Evolutionary conservation across 2,329 filamentous ascomycete species (phyloP), one percentile per base, ranked within the genome.

Genomic region (Cladosporium sp.): DNA sequence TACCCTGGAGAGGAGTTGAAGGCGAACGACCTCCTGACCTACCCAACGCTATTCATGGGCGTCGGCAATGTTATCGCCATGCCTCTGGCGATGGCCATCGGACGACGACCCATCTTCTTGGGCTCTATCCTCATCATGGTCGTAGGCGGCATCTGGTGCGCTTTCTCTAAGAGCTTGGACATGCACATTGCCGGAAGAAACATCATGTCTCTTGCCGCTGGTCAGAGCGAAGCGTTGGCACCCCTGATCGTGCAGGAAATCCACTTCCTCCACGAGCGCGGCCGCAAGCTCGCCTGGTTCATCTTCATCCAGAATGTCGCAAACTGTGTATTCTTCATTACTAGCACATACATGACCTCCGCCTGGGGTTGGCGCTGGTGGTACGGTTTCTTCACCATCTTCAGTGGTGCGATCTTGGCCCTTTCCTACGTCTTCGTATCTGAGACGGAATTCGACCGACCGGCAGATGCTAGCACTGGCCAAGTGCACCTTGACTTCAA

Each of bases 391-490:
- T 58, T 58, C 38, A 51, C 55, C 21, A 59, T 58, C 30, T 59
- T 65, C 54, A 59, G 54, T 4, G 75, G 73, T 3, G 70, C 74
- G 49, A 69, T 72, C 11, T 73, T 80, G 32, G 65, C 74, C 1
- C 66, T 78, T 1, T 74, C 75, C 65, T 69, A 79, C 15, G 66
- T 81, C 51, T 72, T 80, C 28, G 75, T 78, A 28, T 76, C 79
- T 6, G 79, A 81, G 64, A 81, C 79, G 0, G 69, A 78, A 3
- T 81, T 77, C 68, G 74, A 79, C 32, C 78, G 79, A 7, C 55
- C 63, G 2, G 30, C 63, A 14, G 63, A 65, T 36, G 54, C 55
- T n/a, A 65, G 54, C 36, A 59, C 63, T 15, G 63, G 63, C 15
- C 24, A 65, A 49, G 55, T 65, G 15, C 54, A 65, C 34, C 54